A percentile compares a stretch with the other conserved stretches of the same genome.
Evolutionary conservation across 2,329 filamentous ascomycete genomes (phyloP).

Genomic region (Penicillium sp.): DNA sequence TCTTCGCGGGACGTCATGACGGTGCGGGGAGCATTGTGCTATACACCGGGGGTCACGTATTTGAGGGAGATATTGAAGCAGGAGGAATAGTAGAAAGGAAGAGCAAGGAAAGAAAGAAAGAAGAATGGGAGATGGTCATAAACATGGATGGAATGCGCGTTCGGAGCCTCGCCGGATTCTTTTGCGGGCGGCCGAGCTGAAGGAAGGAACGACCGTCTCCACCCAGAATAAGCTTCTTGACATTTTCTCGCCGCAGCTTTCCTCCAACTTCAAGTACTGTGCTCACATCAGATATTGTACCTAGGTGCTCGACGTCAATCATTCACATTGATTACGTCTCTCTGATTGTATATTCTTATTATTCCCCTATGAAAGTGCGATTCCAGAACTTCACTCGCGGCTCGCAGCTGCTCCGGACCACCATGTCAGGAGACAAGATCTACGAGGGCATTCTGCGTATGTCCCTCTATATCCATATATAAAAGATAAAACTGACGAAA

Average conservation of each 20-base stretch:
- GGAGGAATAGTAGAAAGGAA: neutral
- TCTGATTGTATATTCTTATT: neutral
- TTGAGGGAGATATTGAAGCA: neutral
- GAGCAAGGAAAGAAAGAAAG: neutral
- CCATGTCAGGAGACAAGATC: constrained; percentile 46
- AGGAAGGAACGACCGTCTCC: too few species aligned
- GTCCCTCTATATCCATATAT: neutral
- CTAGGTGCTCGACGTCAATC: too few species aligned
- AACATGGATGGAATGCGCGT: too few species aligned
- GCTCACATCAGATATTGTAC: too few species aligned
- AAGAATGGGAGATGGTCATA: too few species aligned
- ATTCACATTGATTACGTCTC: neutral
- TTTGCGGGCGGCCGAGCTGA: neutral
- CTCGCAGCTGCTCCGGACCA: constrained; percentile 27
- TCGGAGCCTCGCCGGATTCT: constrained; percentile 1
- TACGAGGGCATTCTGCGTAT: constrained; percentile 57
- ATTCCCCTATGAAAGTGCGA: too few species aligned
- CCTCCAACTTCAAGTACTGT: too few species aligned
- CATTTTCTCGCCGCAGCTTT: too few species aligned
- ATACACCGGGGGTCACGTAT: too few species aligned
- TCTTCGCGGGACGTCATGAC: constrained; percentile 45
- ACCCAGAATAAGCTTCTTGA: too few species aligned
- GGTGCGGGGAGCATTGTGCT: constrained; percentile 10
- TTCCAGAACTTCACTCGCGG: constrained; percentile 21
- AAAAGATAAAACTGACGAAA: neutral